These are phyloP conservation scores for Rhodotorula mucilaginosa DNA, from an alignment of 1,284 basidiomycete genomes.

Conservation along the genomic window DNA sequence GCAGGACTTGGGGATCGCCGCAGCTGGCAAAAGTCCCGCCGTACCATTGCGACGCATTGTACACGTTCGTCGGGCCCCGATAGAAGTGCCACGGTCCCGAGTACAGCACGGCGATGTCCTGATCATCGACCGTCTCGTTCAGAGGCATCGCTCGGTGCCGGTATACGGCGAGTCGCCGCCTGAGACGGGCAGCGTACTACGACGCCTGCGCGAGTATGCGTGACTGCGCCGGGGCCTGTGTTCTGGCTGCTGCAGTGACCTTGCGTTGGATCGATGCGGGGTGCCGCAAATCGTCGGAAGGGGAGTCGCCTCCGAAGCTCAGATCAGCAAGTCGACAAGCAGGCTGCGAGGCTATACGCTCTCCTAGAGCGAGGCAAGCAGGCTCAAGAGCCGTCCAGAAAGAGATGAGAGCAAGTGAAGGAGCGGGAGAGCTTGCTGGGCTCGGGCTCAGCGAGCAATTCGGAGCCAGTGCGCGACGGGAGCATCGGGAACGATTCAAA, in stretches of 20 bases:
- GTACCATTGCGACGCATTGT: neutral
- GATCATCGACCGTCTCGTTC: slow-evolving; percentile 6
- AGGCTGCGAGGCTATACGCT: no score
- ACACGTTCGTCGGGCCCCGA: neutral
- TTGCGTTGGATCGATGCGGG: no score
- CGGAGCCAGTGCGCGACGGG: no score
- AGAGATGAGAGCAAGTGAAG: neutral
- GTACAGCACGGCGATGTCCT: neutral
- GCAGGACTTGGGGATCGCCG: neutral
- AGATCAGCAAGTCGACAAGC: neutral
- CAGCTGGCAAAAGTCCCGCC: slow-evolving; percentile 2
- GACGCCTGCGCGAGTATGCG: neutral
- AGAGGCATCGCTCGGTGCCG: neutral
- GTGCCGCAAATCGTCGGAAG: neutral
- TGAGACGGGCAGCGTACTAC: neutral
- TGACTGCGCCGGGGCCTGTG: neutral
- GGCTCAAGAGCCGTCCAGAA: neutral
- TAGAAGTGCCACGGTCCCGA: slow-evolving; percentile 8
- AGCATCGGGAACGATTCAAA: no score
- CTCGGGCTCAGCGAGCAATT: neutral
- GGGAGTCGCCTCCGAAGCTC: neutral
- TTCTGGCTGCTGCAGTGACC: no score
- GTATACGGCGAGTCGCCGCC: no score
- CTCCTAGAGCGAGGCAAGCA: neutral
- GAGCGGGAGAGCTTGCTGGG: no score